Evolutionary conservation across 2,329 filamentous ascomycete genomes (phyloP).

Genomic region (Lojkania enalia): DNA sequence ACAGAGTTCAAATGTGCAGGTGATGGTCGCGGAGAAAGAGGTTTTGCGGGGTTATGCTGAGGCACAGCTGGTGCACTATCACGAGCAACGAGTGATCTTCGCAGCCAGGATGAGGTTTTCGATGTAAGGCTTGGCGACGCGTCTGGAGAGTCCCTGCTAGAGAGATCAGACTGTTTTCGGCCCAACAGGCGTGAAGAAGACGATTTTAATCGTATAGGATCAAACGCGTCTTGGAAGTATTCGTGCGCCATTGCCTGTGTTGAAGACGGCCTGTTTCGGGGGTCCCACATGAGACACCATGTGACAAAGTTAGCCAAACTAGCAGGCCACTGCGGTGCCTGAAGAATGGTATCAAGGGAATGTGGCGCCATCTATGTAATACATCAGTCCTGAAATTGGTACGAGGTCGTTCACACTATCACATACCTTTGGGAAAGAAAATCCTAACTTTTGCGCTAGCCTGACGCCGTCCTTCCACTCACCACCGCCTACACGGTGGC

Average conservation of each 20-base stretch:
- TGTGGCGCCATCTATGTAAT: slow-evolving; percentile 87
- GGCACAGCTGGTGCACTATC: slow-evolving; percentile 66
- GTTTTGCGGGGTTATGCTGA: slow-evolving; percentile 48
- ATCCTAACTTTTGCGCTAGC: slow-evolving; percentile 92
- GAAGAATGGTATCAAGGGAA: slow-evolving; percentile 91
- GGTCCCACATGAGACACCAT: slow-evolving; percentile 99
- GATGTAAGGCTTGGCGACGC: slow-evolving; percentile 64
- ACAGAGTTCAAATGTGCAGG: slow-evolving; percentile 50
- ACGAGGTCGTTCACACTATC: background rate
- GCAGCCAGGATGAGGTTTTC: slow-evolving; percentile 91
- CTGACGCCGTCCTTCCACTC: slow-evolving; percentile 96
- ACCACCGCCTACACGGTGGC: slow-evolving; percentile 83
- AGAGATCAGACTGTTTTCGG: slow-evolving; percentile 86
- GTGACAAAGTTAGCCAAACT: slow-evolving; percentile 92
- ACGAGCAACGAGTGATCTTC: slow-evolving; percentile 86
- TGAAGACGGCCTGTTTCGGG: slow-evolving; percentile 86
- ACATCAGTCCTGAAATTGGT: slow-evolving; percentile 11
- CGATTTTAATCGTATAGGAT: slow-evolving; percentile 89
- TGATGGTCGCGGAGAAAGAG: slow-evolving; percentile 47
- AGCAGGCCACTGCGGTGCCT: slow-evolving; percentile 86
- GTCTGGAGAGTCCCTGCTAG: slow-evolving; percentile 61
- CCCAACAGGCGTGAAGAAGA: slow-evolving; percentile 81
- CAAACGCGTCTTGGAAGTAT: slow-evolving; percentile 89
- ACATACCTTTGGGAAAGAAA: slow-evolving; percentile 85
- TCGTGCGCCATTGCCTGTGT: slow-evolving; percentile 93